Base-by-base conservation (phyloP, 1,139 yeast species). In the Geotrichum klebahnii region DNA sequence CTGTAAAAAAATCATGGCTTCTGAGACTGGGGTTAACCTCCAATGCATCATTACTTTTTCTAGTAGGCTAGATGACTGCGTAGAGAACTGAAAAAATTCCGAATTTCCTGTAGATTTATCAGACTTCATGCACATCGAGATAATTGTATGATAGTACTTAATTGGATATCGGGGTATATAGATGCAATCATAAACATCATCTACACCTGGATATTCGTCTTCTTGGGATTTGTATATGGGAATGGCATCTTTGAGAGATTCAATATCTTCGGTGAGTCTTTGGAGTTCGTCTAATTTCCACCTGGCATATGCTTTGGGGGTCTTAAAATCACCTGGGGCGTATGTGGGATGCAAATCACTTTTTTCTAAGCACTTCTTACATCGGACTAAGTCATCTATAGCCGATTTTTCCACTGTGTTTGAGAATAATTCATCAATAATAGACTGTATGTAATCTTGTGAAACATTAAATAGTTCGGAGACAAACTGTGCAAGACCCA, bases 21-120 rank as follows among this genome's bases (percentile, higher is more conserved):
- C 49, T 16, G 49, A 46, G 3, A 33, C 29, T 9, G 44, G 34
- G 8, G 49, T 38, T 4, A 46, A 16, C 14, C 49, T 29, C 49
- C 49, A 46, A 33, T 38, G 36, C 16, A 46, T 16, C 20, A 39
- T 39, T 16, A 28, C 36, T 24, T 46, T 46, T n/a, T 32, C 29
- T 23, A 46, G 23, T 3, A 46, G 34, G 12, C 37, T 39, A 5
- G 44, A 20, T 3, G 49, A 4, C 3, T 24, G 22, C 5, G 39
- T 12, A n/a, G 44, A 38, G 19, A 46, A 24, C 23, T 39, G 35
- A 38, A 32, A 41, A 22, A 23, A 10, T n/a, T 32, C 33, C 16
- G 22, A 20, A 6, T 33, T 16, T 16, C 37, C 17, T 5, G n/a
- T 5, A 3, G 26, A 5, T 6, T 34, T 24, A 17, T 46, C 49